Percentiles rank a stretch among this genome's conserved stretches.
Conservation (phyloP, 2,329 filamentous ascomycete species). For the Alternaria burnsii region DNA sequence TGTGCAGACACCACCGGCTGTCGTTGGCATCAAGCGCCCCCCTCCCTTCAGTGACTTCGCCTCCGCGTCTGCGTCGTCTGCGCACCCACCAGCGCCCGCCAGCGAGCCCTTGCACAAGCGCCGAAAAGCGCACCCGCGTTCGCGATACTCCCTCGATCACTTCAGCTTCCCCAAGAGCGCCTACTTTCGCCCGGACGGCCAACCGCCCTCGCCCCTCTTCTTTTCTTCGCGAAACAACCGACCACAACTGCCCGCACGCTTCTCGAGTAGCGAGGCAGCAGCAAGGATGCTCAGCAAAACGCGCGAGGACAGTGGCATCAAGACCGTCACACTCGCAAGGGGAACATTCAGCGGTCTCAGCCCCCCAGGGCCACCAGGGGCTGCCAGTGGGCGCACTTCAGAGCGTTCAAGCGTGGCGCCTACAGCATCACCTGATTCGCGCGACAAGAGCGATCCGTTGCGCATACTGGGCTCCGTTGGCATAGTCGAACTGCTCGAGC, state of each 20-base stretch:
- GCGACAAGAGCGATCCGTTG: constrained; percentile 58
- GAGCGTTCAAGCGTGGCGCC: constrained; percentile 62
- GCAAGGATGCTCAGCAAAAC: constrained; percentile 65
- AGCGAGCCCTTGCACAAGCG: constrained; percentile 50
- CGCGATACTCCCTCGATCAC: constrained; percentile 49
- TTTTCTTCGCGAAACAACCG: constrained; percentile 57
- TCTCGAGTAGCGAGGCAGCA: constrained; percentile 65
- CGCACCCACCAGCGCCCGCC: constrained; percentile 14
- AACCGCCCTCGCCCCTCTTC: constrained; percentile 62
- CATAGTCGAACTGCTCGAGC: constrained; percentile 76
- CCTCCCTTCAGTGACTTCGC: constrained; percentile 7
- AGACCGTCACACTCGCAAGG: constrained; percentile 61
- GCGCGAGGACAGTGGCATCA: constrained; percentile 60
- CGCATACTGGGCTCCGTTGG: constrained; percentile 71
- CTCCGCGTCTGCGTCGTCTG: not conserved
- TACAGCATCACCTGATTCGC: constrained; percentile 62
- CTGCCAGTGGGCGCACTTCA: constrained; percentile 62
- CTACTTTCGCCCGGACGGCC: constrained; percentile 30
- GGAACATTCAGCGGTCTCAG: constrained; percentile 54
- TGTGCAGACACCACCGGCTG: constrained; percentile 26
- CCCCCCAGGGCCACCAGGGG: constrained; percentile 56
- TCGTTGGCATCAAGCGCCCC: constrained; percentile 36
- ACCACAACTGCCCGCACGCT: constrained; percentile 61
- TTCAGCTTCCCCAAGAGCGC: constrained; percentile 40
- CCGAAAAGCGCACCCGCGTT: constrained; percentile 36